A percentile compares a stretch with the other conserved stretches of the same genome.
Conservation (phyloP, 345 rosid species). For the Melaleuca alternifolia region DNA sequence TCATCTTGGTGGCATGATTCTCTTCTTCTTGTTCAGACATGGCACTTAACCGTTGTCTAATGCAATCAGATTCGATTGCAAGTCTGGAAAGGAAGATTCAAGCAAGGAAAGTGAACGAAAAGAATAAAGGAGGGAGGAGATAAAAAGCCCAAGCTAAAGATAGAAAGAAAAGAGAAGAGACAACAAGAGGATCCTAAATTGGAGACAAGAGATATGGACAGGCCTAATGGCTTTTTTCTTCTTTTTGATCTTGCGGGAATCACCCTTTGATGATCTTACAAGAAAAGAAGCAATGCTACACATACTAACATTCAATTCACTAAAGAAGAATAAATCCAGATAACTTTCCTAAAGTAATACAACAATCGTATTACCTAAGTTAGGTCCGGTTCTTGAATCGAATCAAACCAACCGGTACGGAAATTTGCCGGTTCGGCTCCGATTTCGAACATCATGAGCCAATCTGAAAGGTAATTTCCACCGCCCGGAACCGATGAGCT, state of each 20-base stretch:
- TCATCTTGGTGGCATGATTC: not conserved
- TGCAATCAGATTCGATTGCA: not conserved
- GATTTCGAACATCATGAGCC: not conserved
- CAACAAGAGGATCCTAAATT: not conserved
- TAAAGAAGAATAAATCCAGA: accelerated
- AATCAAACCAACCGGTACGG: not conserved
- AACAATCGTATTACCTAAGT: too few relatives aligned
- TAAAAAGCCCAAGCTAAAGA: not conserved
- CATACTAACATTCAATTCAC: not conserved
- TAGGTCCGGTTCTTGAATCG: not conserved
- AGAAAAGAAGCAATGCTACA: not conserved
- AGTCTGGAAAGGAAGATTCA: not conserved
- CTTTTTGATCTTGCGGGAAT: not conserved
- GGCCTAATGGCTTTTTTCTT: too few relatives aligned
- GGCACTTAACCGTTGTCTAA: not conserved
- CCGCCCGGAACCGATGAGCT: not conserved
- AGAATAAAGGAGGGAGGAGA: not conserved
- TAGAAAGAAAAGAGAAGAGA: not conserved
- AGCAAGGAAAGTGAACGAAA: not conserved
- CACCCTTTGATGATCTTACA: not conserved
- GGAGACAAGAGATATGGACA: not conserved
- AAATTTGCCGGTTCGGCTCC: not conserved
- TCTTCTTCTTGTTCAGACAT: not conserved
- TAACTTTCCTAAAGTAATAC: not conserved
- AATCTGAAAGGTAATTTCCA: not conserved